Base-by-base conservation (phyloP, 768 basidiomycete species). In the Serendipita sp. region DNA sequence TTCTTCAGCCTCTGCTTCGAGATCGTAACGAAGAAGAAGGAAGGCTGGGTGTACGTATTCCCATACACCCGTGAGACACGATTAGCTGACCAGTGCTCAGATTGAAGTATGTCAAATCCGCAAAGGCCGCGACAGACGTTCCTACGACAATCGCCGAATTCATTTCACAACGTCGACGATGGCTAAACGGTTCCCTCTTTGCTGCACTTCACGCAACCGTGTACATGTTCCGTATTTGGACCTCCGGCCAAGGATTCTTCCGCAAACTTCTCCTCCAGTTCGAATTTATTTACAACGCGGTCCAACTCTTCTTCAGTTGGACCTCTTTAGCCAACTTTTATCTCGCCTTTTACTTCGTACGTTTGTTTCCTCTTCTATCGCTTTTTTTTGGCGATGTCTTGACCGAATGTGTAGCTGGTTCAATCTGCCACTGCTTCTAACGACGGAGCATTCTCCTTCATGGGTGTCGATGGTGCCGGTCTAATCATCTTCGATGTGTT, bases 51-150 rank as follows among this genome's bases (percentile, higher is more conserved):
- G 87, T 86, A 77, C 71, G 83, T 81, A 45, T 66, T 68, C 13
- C 40, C 67, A 45, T 23, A 34, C 44, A 16, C 58, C 18, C 46
- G 33, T 33, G 40, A 58, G 48, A 40, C 10, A 5, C 52, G 34
- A 15, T 8, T 10, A 29, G 15, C n/a, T 52, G 37, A 23, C 60
- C 45, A n/a, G 6, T 36, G 37, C 58, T 31, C 66, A 88, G 87
- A 15, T 75, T 91, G 69, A 86, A 85, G 73, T 94, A 92, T 71
- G 91, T 94, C 73, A 91, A 91, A 79, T 88, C 83, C 69, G 94
- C 94, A 15, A 92, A 94, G 68, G 94, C 92, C 0, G 81, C 92
- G 46, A 97, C 94, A n/a, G 94, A 98, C 75, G 93, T 95, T 3
- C 94, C 94, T 36, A 87, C 91, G 43, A 80, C 83, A 18, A 82